Conservation (phyloP, 2,329 filamentous ascomycete genomes). For the Colletotrichum sp. region DNA sequence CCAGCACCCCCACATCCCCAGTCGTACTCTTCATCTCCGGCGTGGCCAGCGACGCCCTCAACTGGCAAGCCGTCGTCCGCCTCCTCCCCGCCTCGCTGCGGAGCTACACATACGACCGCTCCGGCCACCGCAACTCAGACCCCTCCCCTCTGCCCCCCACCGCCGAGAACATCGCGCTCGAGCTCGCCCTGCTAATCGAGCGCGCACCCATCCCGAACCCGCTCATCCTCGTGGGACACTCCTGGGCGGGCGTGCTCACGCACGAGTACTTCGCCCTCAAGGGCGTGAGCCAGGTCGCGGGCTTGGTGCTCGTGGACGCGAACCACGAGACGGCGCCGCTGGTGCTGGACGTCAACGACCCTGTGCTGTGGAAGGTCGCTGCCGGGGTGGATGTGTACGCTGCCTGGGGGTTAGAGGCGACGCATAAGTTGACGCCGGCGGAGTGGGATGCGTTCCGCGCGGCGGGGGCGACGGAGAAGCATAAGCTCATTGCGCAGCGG, state of each 20-base stretch:
- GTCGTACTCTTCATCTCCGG: background rate
- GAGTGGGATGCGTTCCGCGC: slow-evolving; percentile 3
- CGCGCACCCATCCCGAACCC: background rate
- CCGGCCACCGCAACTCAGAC: background rate
- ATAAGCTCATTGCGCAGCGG: background rate
- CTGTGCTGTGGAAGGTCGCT: background rate
- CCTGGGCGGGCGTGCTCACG: slow-evolving; percentile 5
- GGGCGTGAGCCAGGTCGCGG: background rate
- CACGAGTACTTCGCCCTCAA: slow-evolving; percentile 1
- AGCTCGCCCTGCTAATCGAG: background rate
- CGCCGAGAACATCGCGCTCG: background rate
- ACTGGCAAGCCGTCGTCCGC: slow-evolving; percentile 1
- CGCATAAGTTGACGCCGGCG: background rate
- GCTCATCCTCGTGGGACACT: background rate
- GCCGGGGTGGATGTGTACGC: background rate
- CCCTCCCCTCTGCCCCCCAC: background rate
- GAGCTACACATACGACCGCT: slow-evolving; percentile 8
- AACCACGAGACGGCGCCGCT: background rate
- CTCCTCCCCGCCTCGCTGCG: background rate
- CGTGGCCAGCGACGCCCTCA: slow-evolving; percentile 5
- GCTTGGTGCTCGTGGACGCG: background rate
- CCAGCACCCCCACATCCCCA: background rate
- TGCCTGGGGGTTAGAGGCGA: background rate
- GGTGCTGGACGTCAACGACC: background rate
- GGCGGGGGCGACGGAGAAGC: background rate